Percentiles rank a stretch among this genome's conserved stretches.
These are phyloP conservation scores for Pseudoscleropodium purum DNA, from an alignment of 225 moss, liverwort and hornwort species.

Conservation along the genomic window DNA sequence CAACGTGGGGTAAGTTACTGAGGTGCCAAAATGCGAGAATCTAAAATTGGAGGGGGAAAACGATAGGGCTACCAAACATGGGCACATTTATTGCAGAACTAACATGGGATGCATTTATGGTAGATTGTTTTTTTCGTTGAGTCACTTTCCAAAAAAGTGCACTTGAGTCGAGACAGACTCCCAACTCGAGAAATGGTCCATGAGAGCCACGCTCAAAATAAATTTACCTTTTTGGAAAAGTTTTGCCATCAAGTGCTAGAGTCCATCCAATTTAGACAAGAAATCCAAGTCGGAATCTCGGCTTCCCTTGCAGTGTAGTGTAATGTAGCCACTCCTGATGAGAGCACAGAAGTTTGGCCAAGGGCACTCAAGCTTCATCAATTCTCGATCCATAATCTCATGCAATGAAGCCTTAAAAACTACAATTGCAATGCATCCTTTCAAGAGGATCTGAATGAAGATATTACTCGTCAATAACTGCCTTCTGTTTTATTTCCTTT, in stretches of 20 bases:
- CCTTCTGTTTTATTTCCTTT: background rate
- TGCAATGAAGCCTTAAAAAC: background rate
- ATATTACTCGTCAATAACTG: background rate
- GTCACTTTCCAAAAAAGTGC: background rate
- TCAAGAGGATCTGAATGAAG: too few relatives aligned
- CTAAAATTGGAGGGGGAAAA: background rate
- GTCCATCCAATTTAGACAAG: background rate
- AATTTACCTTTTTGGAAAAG: background rate
- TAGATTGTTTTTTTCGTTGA: background rate
- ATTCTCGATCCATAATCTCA: background rate
- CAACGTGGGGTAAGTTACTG: background rate
- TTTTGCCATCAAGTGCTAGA: background rate
- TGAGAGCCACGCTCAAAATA: background rate
- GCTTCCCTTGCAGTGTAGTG: background rate
- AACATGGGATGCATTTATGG: background rate
- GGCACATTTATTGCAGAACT: background rate
- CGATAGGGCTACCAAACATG: background rate
- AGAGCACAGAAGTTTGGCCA: background rate
- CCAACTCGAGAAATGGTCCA: background rate
- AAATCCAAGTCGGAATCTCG: background rate
- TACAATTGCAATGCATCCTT: background rate
- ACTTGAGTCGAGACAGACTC: background rate
- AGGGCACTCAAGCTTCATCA: background rate
- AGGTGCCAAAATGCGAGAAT: background rate
- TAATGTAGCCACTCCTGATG: background rate